These are phyloP conservation scores for Sindora glabra DNA, from an alignment of 306 rosid genomes.

Conservation along the genomic window DNA sequence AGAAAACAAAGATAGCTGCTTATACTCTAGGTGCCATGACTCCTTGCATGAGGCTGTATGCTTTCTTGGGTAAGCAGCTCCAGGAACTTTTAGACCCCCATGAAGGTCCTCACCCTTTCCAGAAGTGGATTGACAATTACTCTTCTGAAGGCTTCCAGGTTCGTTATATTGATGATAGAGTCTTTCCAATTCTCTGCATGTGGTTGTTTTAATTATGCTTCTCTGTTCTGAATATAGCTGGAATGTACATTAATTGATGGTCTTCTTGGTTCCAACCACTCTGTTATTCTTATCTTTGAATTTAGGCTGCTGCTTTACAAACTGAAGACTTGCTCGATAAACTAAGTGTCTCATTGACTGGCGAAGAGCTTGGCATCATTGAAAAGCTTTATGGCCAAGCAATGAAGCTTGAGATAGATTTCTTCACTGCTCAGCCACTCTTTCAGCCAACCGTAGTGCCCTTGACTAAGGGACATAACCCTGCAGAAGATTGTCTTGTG, in stretches of 20 bases:
- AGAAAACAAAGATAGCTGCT: conserved; percentile 94
- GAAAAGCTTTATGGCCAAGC: conserved; percentile 96
- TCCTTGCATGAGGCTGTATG: conserved; percentile 96
- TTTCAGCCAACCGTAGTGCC: conserved; percentile 44
- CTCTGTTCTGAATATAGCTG: conserved; percentile 13
- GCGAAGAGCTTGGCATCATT: conserved; percentile 92
- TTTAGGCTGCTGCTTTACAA: conserved; percentile 75
- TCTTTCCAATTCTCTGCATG: conserved; percentile 20
- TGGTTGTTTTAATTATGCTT: conserved; percentile 20
- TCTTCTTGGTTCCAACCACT: conserved; percentile 27
- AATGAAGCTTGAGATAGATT: conserved; percentile 83
- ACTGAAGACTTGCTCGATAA: conserved; percentile 96
- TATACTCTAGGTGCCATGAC: conserved; percentile 92
- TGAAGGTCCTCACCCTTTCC: conserved; percentile 53
- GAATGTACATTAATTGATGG: conserved; percentile 25
- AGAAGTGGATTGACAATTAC: conserved; percentile 82
- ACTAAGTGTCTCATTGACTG: conserved; percentile 88
- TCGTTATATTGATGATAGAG: conserved; percentile 30
- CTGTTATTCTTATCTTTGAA: conserved; percentile 47
- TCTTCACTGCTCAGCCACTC: conserved; percentile 65
- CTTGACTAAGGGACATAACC: conserved; percentile 61
- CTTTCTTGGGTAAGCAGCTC: conserved; percentile 74
- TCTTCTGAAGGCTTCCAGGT: conserved; percentile 85
- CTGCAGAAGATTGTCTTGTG: conserved; percentile 49
- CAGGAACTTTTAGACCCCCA: conserved; percentile 37